A percentile compares a stretch with the other conserved stretches of the same genome.
These are phyloP conservation scores for Marchantia paleacea DNA, from an alignment of 225 moss, liverwort and hornwort species.

Conservation along the genomic window DNA sequence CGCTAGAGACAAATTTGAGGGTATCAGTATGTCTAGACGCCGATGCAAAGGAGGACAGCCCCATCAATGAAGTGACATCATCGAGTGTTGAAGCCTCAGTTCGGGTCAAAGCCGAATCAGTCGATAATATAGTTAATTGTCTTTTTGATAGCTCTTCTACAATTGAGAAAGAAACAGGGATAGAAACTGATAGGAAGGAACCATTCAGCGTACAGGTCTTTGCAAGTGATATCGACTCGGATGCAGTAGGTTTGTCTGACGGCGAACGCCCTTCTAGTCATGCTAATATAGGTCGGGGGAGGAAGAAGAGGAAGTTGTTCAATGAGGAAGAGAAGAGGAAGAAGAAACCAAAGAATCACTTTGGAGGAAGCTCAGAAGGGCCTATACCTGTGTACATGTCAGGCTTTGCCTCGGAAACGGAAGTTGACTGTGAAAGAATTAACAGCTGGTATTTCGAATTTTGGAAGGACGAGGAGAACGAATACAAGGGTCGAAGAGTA, in stretches of 20 bases:
- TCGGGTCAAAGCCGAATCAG: not conserved
- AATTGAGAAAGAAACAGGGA: not conserved
- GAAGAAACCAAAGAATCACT: not conserved
- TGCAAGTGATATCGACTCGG: too few species aligned
- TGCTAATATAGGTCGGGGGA: not conserved
- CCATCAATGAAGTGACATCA: not conserved
- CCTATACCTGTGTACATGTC: slow-evolving; percentile 35
- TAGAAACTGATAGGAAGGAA: not conserved
- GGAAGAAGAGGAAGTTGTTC: slow-evolving; percentile 12
- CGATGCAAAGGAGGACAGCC: not conserved
- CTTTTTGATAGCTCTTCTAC: not conserved
- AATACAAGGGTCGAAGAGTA: slow-evolving; percentile 25
- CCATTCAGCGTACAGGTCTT: not conserved
- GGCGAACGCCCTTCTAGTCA: not conserved
- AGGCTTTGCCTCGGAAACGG: slow-evolving; percentile 40
- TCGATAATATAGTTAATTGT: not conserved
- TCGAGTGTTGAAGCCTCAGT: not conserved
- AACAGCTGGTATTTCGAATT: slow-evolving; percentile 29
- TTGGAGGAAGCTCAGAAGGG: slow-evolving; percentile 12
- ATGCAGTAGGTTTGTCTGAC: not conserved
- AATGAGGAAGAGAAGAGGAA: not conserved
- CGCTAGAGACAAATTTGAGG: not conserved
- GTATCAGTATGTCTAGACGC: not conserved
- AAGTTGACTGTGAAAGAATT: slow-evolving; percentile 32
- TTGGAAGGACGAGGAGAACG: slow-evolving; percentile 26